Evolutionary conservation across 2,329 filamentous ascomycete genomes (phyloP).

Genomic region (Trichoderma lentiforme): DNA sequence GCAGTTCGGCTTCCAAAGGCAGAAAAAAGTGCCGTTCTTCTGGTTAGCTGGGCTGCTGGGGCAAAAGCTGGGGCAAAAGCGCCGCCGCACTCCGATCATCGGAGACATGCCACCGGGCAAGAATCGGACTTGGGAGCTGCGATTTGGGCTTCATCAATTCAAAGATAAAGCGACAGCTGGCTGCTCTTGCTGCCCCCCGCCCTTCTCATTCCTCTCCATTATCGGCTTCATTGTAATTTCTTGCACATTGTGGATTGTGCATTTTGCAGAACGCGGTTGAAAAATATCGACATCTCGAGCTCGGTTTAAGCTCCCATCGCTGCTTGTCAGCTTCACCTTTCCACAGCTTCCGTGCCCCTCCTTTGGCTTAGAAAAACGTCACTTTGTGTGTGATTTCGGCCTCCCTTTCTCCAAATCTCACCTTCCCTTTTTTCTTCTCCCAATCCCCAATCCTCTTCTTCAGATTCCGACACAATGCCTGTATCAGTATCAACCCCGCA

Average conservation of each 20-base stretch:
- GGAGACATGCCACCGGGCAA: slow-evolving; percentile 20
- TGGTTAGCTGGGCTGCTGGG: neutral
- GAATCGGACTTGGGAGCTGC: slow-evolving; percentile 14
- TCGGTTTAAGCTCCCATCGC: neutral
- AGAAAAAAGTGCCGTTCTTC: neutral
- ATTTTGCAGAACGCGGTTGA: neutral
- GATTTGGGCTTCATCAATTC: neutral
- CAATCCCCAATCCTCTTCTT: neutral
- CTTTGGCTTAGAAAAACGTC: slow-evolving; percentile 6
- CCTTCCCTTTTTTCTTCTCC: slow-evolving; percentile 1
- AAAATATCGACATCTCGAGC: neutral
- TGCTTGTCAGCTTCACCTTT: slow-evolving; percentile 4
- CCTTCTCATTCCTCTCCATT: neutral
- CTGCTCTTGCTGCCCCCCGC: neutral
- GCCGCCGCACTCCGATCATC: slow-evolving; percentile 24
- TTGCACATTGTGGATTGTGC: neutral
- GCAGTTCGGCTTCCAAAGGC: slow-evolving; percentile 13
- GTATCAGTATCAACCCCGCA: slow-evolving; percentile 66
- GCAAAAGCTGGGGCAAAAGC: neutral
- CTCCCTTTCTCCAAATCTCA: neutral
- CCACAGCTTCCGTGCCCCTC: slow-evolving; percentile 14
- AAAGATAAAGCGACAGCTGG: neutral
- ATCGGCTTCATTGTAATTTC: neutral
- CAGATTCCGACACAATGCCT: slow-evolving; percentile 59
- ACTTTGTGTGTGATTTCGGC: neutral